Base-by-base conservation (phyloP, 1,284 basidiomycete species). In the Peniophora sp. region DNA sequence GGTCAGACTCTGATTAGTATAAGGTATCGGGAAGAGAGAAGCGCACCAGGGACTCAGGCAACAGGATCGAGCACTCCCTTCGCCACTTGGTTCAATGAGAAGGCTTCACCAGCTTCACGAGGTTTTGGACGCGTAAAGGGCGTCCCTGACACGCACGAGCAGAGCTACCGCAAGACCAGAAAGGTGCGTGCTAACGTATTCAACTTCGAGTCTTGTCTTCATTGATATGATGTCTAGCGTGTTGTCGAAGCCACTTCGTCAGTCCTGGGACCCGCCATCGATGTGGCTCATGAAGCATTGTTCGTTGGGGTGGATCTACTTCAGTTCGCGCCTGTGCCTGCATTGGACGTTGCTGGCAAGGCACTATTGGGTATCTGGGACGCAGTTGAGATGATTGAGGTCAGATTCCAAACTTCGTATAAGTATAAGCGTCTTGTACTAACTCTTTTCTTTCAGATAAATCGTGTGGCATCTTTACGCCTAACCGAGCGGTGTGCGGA, bases 331-430 rank as follows among this genome's bases (percentile, higher is more conserved):
- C 83, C 84, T 10, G 59, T 85, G 20, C 74, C 76, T 0, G 83
- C 81, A 0, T 66, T 87, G 1, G 66, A 69, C 3, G 63, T 71
- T n/a, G 78, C 75, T 0, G 83, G 79, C 0, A 68, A 64, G 36
- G 72, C 73, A 3, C 59, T 87, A 32, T 55, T 85, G 17, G 63
- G 64, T 14, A 81, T 86, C 20, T 86, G 84, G 84, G 75, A 82
- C 50, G 69, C 79, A 0, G 65, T 81, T 19, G 70, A 81, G 47
- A 55, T 66, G 32, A 79, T 86, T 20, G 82, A 87, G 55, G 84
- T 87, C 55, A 59, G 81, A 49, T 32, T 6, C 6, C 5, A 12
- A 32, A 32, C 27, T 32, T 12, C 27, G 6, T 32, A 12, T 12
- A 32, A 32, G 27, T 5, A 32, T 32, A 6, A 12, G 27, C n/a